phyloP scores from a whole-genome alignment of 2,329 filamentous ascomycete genomes.

The Scorias spongiosa region DNA sequence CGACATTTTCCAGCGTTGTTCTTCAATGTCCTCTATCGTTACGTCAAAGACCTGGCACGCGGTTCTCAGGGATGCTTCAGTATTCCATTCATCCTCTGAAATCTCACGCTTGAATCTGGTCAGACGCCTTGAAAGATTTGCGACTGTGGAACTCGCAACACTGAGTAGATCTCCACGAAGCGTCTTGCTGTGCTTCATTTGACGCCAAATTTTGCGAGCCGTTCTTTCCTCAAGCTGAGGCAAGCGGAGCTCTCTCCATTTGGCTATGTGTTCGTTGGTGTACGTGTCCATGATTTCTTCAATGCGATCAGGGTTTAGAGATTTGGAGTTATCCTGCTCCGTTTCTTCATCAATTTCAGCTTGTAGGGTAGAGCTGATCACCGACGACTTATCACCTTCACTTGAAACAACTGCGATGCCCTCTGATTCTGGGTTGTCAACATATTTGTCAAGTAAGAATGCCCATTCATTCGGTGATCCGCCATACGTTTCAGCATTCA shows the following conservation, averaged over 20 bases:
- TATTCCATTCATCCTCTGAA: constrained; percentile 36
- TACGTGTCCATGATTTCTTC: constrained; percentile 38
- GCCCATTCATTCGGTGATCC: constrained; percentile 8
- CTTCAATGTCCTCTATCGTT: constrained; percentile 47
- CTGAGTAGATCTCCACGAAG: constrained; percentile 29
- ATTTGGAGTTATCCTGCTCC: constrained; percentile 7
- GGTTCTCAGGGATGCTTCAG: constrained; percentile 34
- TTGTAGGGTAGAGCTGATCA: constrained; percentile 13
- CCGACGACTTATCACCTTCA: constrained; percentile 29
- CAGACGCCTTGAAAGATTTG: constrained; percentile 37
- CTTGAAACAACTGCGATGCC: constrained; percentile 35
- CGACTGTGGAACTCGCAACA: constrained; percentile 28
- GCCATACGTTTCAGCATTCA: constrained; percentile 1
- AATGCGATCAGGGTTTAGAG: constrained; percentile 28
- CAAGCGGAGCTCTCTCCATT: constrained; percentile 46
- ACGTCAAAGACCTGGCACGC: constrained; percentile 47
- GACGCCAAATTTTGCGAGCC: constrained; percentile 47
- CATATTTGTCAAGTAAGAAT: constrained; percentile 13
- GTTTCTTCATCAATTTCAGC: constrained; percentile 36
- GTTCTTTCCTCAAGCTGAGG: constrained; percentile 40
- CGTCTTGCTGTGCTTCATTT: constrained; percentile 31
- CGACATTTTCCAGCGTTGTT: constrained; percentile 32
- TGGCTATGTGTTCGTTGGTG: constrained; percentile 34
- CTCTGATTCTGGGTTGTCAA: constrained; percentile 22
- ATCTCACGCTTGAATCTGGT: constrained; percentile 41